phyloP scores from a whole-genome alignment of 2,329 filamentous ascomycete genomes.

The Fusarium citri region DNA sequence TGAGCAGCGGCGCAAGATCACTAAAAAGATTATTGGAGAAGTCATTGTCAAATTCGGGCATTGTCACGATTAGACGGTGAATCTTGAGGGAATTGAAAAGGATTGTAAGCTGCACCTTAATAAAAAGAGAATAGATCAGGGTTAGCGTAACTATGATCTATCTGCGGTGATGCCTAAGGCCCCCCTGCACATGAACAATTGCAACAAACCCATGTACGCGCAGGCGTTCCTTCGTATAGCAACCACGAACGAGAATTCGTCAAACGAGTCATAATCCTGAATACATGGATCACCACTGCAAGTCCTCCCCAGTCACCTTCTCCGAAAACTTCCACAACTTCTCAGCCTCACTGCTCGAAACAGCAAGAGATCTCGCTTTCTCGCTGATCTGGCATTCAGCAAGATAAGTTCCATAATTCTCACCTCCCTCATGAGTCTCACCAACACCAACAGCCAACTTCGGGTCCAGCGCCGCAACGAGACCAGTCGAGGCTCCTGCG shows the following conservation, averaged over 20 bases:
- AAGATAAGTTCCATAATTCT: constrained; percentile 8
- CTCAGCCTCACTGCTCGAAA: constrained; percentile 12
- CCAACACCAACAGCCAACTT: background rate
- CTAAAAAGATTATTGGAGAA: constrained; percentile 13
- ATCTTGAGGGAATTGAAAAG: background rate
- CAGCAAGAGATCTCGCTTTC: background rate
- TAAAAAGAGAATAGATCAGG: too few species aligned
- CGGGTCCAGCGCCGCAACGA: constrained; percentile 4
- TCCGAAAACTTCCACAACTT: constrained; percentile 19
- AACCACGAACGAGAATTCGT: background rate
- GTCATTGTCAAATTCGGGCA: background rate
- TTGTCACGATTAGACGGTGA: background rate
- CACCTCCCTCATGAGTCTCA: background rate
- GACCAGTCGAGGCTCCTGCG: constrained; percentile 11
- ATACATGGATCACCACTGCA: background rate
- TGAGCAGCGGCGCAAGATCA: background rate
- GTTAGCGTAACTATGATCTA: too few species aligned
- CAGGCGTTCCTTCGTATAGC: background rate
- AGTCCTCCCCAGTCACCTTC: background rate
- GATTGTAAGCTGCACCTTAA: too few species aligned
- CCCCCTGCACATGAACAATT: too few species aligned
- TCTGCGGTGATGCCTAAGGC: too few species aligned
- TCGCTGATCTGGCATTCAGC: background rate
- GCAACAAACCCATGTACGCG: background rate
- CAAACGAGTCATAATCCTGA: background rate